Conservation (phyloP, 2,329 filamentous ascomycete genomes). For the Phaeoacremonium minimum region DNA sequence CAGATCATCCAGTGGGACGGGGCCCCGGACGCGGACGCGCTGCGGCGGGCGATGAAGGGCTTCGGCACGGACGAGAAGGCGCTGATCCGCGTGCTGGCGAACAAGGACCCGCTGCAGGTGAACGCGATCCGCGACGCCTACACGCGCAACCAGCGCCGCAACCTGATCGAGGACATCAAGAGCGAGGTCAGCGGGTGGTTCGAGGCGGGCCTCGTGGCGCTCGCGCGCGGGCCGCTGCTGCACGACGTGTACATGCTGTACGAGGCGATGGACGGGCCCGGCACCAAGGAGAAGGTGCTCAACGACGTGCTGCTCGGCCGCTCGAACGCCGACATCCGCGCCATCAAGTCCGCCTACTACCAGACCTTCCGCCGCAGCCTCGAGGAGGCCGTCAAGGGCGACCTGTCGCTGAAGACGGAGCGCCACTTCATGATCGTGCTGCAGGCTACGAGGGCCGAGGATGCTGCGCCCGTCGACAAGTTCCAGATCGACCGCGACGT, state of each 20-base stretch:
- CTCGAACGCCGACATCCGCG: slow-evolving; percentile 80
- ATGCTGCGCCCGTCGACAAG: slow-evolving; percentile 68
- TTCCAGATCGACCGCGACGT: slow-evolving; percentile 73
- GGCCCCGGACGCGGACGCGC: slow-evolving; percentile 61
- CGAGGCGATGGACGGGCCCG: slow-evolving; percentile 70
- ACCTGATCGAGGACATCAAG: slow-evolving; percentile 70
- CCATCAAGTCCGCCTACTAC: slow-evolving; percentile 78
- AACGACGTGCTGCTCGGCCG: slow-evolving; percentile 82
- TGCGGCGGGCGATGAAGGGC: slow-evolving; percentile 83
- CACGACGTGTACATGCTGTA: slow-evolving; percentile 70
- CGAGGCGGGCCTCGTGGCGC: slow-evolving; percentile 66
- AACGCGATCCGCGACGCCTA: slow-evolving; percentile 65
- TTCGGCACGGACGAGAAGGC: slow-evolving; percentile 83
- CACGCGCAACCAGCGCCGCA: slow-evolving; percentile 57
- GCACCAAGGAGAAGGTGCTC: slow-evolving; percentile 81
- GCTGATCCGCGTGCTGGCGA: slow-evolving; percentile 66
- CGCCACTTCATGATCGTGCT: slow-evolving; percentile 81
- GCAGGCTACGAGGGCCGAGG: slow-evolving; percentile 69
- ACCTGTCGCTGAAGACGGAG: slow-evolving; percentile 83
- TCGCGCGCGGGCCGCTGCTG: slow-evolving; percentile 73
- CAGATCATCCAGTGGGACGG: slow-evolving; percentile 69
- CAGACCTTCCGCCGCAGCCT: slow-evolving; percentile 62
- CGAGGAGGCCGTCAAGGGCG: slow-evolving; percentile 68
- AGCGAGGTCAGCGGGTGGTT: slow-evolving; percentile 75
- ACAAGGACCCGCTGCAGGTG: slow-evolving; percentile 75